A percentile compares a stretch with the other conserved stretches of the same genome.
These are phyloP conservation scores for Pichia occidentalis DNA, from an alignment of 805 yeast species.

Conservation along the genomic window DNA sequence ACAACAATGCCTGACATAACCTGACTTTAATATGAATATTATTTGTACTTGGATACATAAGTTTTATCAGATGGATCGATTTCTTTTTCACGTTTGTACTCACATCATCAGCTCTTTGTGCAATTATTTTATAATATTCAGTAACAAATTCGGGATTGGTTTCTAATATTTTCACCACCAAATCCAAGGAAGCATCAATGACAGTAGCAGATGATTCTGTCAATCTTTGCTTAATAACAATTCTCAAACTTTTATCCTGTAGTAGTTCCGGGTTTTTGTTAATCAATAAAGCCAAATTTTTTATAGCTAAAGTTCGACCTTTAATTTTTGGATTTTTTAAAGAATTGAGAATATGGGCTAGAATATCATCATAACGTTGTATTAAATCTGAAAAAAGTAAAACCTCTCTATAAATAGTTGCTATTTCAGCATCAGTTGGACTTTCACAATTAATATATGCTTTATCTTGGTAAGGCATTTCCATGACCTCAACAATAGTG, in stretches of 20 bases:
- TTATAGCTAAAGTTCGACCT: slow-evolving; percentile 58
- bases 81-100: slow-evolving; percentile 61
- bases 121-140: slow-evolving; percentile 43
- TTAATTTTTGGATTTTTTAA: slow-evolving; percentile 45
- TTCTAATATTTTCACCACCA: slow-evolving; percentile 44
- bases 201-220: slow-evolving; percentile 63
- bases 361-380: slow-evolving; percentile 44
- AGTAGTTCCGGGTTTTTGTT: slow-evolving; percentile 47
- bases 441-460: not conserved
- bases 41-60: slow-evolving; percentile 36
- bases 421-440: slow-evolving; percentile 1
- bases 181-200: slow-evolving; percentile 67
- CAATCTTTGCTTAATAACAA: slow-evolving; percentile 45
- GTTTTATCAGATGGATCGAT: slow-evolving; percentile 45
- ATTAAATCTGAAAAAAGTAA: slow-evolving; percentile 30
- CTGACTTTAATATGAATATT: slow-evolving; percentile 31
- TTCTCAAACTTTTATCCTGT: slow-evolving; percentile 42
- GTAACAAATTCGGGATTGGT: slow-evolving; percentile 39
- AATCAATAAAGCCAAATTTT: slow-evolving; percentile 50
- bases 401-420: slow-evolving; percentile 19
- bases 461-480: not conserved
- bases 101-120: slow-evolving; percentile 47
- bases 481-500: not conserved
- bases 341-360: slow-evolving; percentile 42
- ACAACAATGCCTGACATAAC: slow-evolving; percentile 46